Conservation (phyloP, 202 grass and related monocot species). For the Eragrostis tef region DNA sequence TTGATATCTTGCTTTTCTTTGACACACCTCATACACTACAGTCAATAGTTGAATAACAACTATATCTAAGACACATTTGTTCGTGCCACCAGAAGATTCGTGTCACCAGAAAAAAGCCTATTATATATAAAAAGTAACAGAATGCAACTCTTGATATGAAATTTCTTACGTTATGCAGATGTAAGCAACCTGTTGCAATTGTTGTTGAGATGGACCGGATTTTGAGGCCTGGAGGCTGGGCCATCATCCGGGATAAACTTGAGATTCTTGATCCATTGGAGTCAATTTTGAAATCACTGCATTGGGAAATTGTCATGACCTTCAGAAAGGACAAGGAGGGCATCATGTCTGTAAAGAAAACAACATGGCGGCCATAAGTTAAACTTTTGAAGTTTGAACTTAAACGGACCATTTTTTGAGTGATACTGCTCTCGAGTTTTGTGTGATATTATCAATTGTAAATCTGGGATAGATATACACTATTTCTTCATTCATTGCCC, state of each 20-base stretch:
- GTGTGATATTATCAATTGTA: conserved; percentile 21
- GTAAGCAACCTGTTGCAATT: conserved; percentile 77
- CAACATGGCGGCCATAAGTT: conserved; percentile 74
- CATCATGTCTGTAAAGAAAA: conserved; percentile 80
- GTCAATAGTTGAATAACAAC: background rate
- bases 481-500: conserved; percentile 48
- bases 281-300: conserved; percentile 78
- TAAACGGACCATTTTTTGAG: conserved; percentile 33
- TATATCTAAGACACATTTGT: background rate
- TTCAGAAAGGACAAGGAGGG: conserved; percentile 87
- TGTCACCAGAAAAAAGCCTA: too few relatives aligned
- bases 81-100: too few relatives aligned
- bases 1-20: conserved; percentile 3
- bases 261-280: conserved; percentile 81
- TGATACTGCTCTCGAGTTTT: conserved; percentile 3
- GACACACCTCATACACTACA: conserved; percentile 18
- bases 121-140: too few relatives aligned
- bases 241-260: conserved; percentile 82
- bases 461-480: conserved; percentile 31
- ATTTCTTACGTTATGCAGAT: conserved; percentile 57
- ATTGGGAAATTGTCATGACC: conserved; percentile 90
- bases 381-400: conserved; percentile 16
- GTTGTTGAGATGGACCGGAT: conserved; percentile 94
- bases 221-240: conserved; percentile 86
- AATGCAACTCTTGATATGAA: too few relatives aligned